Conservation (phyloP, 208 protist genomes). For the Leishmania lainsoni region DNA sequence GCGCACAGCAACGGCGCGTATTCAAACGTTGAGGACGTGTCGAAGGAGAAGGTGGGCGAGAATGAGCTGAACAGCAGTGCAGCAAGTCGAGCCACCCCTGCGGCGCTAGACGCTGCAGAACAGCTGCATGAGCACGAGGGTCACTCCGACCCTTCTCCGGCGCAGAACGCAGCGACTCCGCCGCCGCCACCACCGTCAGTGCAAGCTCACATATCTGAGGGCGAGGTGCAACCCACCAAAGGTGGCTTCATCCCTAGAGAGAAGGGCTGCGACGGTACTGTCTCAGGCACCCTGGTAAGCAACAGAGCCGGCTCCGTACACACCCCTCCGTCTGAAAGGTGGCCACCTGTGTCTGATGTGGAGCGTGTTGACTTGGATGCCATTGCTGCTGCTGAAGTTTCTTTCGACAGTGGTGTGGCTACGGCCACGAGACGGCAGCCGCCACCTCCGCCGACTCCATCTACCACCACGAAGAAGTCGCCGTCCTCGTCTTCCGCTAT, state of each 20-base stretch:
- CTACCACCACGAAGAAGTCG: slow-evolving; percentile 7
- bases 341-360: background rate
- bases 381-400: background rate
- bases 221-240: background rate
- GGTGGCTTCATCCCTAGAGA: background rate
- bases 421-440: slow-evolving; percentile 9
- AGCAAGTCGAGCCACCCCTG: slow-evolving; percentile 26
- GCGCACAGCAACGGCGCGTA: background rate
- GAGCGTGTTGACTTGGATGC: background rate
- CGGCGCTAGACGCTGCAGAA: slow-evolving; percentile 32
- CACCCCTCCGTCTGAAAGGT: background rate
- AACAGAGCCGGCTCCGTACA: background rate
- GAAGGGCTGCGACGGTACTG: background rate
- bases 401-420: background rate
- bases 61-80: slow-evolving; percentile 19
- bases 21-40: slow-evolving; percentile 2
- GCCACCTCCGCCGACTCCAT: slow-evolving; percentile 15
- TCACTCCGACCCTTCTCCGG: background rate
- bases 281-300: background rate
- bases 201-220: background rate
- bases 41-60: slow-evolving; percentile 3
- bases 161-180: background rate
- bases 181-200: background rate
- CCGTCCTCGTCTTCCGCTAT: slow-evolving; percentile 10
- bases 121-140: background rate